Evolutionary conservation across 1,284 basidiomycete genomes (phyloP).

Genomic region (Apiotrichum gracile): DNA sequence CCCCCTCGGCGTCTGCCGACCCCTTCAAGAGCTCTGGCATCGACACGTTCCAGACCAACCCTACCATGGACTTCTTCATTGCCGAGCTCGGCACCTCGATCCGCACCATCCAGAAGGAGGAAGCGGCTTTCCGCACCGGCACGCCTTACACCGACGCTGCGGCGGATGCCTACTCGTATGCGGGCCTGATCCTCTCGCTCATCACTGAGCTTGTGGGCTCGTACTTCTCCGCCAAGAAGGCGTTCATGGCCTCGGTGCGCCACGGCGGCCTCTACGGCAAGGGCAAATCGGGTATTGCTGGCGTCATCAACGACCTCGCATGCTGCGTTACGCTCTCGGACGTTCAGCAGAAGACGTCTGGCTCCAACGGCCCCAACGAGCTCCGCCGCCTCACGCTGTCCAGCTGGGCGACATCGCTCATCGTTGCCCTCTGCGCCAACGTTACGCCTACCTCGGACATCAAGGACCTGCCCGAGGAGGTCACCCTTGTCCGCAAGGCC

Average conservation of each 20-base stretch:
- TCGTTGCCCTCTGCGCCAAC: conserved; percentile 88
- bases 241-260: conserved; percentile 67
- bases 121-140: conserved; percentile 7
- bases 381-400: conserved; percentile 52
- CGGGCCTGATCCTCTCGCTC: conserved; percentile 84
- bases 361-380: conserved; percentile 1
- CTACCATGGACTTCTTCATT: conserved; percentile 32
- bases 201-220: conserved; percentile 89
- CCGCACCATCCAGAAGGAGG: conserved; percentile 14
- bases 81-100: conserved; percentile 24
- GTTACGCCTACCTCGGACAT: conserved; percentile 55
- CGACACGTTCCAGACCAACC: conserved; percentile 16
- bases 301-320: conserved; percentile 68
- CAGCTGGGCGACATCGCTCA: conserved; percentile 80
- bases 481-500: conserved; percentile 79
- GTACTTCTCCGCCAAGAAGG: conserved; percentile 82
- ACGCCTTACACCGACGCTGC: conserved; percentile 4
- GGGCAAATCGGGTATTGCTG: conserved; percentile 26
- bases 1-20: conserved; percentile 10
- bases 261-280: conserved; percentile 53
- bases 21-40: conserved; percentile 51
- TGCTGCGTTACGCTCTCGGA: conserved; percentile 61
- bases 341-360: conserved; percentile 11
- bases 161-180: conserved; percentile 50
- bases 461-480: conserved; percentile 70